Evolutionary conservation across 23 red algal genomes (phyloP), one percentile per base, ranked within the genome.

Genomic region (Chondrus crispus): DNA sequence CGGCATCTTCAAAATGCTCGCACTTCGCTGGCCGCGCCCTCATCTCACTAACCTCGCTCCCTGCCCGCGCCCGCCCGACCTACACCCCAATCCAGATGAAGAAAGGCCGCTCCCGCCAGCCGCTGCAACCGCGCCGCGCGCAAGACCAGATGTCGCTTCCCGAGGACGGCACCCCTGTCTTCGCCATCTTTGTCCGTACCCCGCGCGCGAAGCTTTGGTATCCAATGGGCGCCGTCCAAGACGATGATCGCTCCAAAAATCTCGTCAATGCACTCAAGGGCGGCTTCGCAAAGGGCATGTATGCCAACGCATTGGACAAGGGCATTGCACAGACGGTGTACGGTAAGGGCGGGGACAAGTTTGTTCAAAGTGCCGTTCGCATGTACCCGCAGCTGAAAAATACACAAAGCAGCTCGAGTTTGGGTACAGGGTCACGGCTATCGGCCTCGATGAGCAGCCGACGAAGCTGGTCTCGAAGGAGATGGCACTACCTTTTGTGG

Each of bases 111-210:
- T 74, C 37, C 53, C 83, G 77, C 47, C 82, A 94, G 37, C 92
- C 92, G 3, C 12, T 94, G 13, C 92, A 79, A 40, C 92, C 60
- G 18, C 42, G 45, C 6, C 78, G 89, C 37, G 51, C 60, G 49
- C 96, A 75, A 26, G 79, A 75, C 3, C n/a, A n/a, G n/a, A 80
- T 66, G 2, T 46, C 90, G 76, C 68, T 98, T 19, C 96, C 96
- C 14, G 96, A 98, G 48, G 96, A 98, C 49, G 96, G 96, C 37
- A 95, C 96, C 6, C 96, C 96, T 19, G 78, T 98, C 4, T 98
- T 98, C 68, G 75, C 89, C 18, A 79, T 98, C 26, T 90, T 95
- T 46, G 94, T 94, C 28, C 86, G 91, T 45, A 81, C 92, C 28
- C 85, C 74, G 29, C 82, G 89, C 19, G 50, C 91, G 42, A 85